Conservation (phyloP, 2,329 filamentous ascomycete genomes). For the Colletotrichum viniferum region DNA sequence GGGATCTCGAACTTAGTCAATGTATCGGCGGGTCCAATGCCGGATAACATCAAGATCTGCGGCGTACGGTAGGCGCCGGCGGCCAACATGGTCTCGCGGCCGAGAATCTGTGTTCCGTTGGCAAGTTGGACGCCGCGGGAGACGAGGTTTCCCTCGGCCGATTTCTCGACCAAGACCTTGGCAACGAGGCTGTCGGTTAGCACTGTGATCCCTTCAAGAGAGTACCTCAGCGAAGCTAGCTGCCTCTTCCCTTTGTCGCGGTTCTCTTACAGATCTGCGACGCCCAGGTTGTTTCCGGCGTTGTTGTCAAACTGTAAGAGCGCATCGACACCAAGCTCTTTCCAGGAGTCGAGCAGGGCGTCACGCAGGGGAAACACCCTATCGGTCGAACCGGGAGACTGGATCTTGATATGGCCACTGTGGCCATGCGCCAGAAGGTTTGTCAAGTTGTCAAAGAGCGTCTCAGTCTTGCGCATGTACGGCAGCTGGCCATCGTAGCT, state of each 20-base stretch:
- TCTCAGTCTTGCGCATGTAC: constrained; percentile 38
- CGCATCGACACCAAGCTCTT: constrained; percentile 38
- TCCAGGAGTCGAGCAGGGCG: constrained; percentile 40
- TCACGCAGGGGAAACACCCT: constrained; percentile 43
- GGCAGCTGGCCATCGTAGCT: constrained; percentile 48
- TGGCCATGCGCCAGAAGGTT: constrained; percentile 40
- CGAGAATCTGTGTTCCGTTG: constrained; percentile 29
- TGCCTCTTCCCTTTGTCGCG: constrained; percentile 25
- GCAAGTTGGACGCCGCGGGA: constrained; percentile 31
- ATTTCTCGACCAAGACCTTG: constrained; percentile 19
- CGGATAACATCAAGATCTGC: constrained; percentile 2
- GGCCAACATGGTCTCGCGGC: constrained; percentile 28
- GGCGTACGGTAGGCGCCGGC: not conserved
- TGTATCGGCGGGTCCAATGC: not conserved
- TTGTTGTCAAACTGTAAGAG: constrained; percentile 30
- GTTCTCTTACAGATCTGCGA: constrained; percentile 32
- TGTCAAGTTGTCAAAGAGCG: constrained; percentile 33
- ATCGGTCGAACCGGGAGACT: constrained; percentile 22
- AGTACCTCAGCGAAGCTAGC: constrained; percentile 25
- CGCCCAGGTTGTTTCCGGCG: constrained; percentile 32
- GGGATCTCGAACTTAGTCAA: not conserved
- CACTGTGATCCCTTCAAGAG: constrained; percentile 28
- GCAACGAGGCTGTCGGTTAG: constrained; percentile 24
- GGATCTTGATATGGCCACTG: constrained; percentile 38
- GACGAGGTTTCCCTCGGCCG: not conserved